A percentile compares a stretch with the other conserved stretches of the same genome.
Conservation (phyloP, 2,329 filamentous ascomycete genomes). For the Trichoderma sp. region DNA sequence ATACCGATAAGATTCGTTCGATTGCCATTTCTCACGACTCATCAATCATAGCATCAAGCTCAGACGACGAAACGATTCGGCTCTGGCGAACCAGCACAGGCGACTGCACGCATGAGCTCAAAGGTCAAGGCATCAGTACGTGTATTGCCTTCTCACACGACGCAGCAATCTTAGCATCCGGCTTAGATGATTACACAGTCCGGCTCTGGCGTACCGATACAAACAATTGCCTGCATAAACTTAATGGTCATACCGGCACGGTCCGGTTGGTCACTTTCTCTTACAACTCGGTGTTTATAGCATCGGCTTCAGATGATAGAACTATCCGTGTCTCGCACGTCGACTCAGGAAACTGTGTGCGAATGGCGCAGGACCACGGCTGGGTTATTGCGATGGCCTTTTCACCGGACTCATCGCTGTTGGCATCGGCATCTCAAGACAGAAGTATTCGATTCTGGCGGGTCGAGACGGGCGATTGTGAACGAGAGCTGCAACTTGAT, state of each 20-base stretch:
- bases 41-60: background rate
- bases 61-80: background rate
- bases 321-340: background rate
- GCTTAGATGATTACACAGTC: background rate
- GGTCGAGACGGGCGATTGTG: no score
- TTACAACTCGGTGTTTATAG: background rate
- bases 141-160: background rate
- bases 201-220: background rate
- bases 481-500: no score
- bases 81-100: background rate
- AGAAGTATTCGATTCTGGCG: no score
- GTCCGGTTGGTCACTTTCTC: background rate
- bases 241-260: background rate
- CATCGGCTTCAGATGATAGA: background rate
- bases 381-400: no score
- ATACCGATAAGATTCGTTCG: fast-evolving
- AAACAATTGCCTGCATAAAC: background rate
- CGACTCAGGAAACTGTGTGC: no score
- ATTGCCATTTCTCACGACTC: background rate
- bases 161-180: background rate
- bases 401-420: no score
- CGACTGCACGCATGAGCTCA: background rate
- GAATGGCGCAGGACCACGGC: no score
- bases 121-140: no score
- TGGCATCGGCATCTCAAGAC: no score